Evolutionary conservation across 2,329 filamentous ascomycete genomes (phyloP).

Genomic region (Aspergillus sclerotialis): DNA sequence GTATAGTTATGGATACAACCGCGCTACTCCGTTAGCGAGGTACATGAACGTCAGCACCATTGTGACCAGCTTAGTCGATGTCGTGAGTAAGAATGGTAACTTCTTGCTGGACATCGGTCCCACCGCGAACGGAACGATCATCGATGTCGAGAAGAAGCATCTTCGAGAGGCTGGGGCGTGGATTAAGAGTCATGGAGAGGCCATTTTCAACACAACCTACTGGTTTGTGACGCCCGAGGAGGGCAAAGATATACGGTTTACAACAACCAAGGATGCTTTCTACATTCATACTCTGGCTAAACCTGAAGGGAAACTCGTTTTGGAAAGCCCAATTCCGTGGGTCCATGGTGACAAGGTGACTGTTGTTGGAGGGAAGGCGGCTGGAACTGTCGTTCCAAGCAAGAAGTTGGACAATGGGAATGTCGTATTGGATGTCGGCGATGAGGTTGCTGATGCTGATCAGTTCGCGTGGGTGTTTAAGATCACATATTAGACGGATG

Average conservation of each 20-base stretch:
- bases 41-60: slow-evolving; percentile 50
- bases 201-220: slow-evolving; percentile 52
- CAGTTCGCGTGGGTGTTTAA: slow-evolving; percentile 40
- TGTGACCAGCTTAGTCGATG: slow-evolving; percentile 45
- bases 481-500: slow-evolving; percentile 21
- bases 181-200: slow-evolving; percentile 49
- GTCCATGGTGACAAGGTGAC: slow-evolving; percentile 42
- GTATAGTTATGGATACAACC: slow-evolving; percentile 54
- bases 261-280: slow-evolving; percentile 47
- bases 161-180: slow-evolving; percentile 47
- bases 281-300: slow-evolving; percentile 43
- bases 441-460: slow-evolving; percentile 28
- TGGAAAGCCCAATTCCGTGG: slow-evolving; percentile 42
- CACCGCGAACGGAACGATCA: slow-evolving; percentile 48
- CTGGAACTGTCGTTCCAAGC: slow-evolving; percentile 23
- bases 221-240: slow-evolving; percentile 45
- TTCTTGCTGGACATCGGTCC: slow-evolving; percentile 53
- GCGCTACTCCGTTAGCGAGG: slow-evolving; percentile 41
- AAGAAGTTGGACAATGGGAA: slow-evolving; percentile 17
- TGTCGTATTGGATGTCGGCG: slow-evolving; percentile 25
- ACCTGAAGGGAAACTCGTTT: slow-evolving; percentile 34
- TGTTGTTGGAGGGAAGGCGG: slow-evolving; percentile 34
- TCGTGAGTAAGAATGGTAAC: slow-evolving; percentile 51
- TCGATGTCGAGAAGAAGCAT: slow-evolving; percentile 41
- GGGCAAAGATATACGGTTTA: slow-evolving; percentile 42